A percentile compares a stretch with the other conserved stretches of the same genome.
These are phyloP conservation scores for Bruguiera sexangula DNA, from an alignment of 345 rosid species.

Conservation along the genomic window DNA sequence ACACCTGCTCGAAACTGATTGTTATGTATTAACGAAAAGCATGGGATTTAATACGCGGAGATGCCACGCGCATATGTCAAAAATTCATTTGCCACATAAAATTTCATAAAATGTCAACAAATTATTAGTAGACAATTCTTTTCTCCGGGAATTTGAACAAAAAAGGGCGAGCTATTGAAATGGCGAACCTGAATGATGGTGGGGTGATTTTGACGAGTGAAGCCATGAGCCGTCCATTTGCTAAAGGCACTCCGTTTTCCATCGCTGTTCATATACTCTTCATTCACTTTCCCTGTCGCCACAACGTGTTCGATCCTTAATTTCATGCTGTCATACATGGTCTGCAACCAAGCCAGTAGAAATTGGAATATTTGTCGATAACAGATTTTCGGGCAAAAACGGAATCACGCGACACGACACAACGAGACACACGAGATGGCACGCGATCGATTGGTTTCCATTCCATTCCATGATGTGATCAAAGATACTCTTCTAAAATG, in stretches of 20 bases:
- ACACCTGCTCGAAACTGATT: constrained; percentile 27
- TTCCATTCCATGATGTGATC: too few relatives aligned
- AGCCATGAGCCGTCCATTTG: constrained; percentile 46
- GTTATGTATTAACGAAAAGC: too few relatives aligned
- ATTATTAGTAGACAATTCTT: too few relatives aligned
- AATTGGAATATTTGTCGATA: background rate
- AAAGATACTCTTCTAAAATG: too few relatives aligned
- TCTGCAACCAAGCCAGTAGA: constrained; percentile 22
- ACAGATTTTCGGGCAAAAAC: background rate
- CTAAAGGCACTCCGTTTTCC: constrained; percentile 30
- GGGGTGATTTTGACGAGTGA: constrained; percentile 61
- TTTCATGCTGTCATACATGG: constrained; percentile 60
- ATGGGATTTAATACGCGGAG: too few relatives aligned
- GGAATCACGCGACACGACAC: background rate
- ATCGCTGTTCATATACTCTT: constrained; percentile 23
- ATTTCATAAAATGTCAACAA: too few relatives aligned
- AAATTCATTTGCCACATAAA: too few relatives aligned
- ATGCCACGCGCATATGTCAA: too few relatives aligned
- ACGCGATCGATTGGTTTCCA: too few relatives aligned
- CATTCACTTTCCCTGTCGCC: constrained; percentile 38
- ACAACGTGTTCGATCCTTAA: constrained; percentile 41
- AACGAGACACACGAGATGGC: too few relatives aligned
- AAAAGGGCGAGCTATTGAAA: background rate
- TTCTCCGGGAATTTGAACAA: background rate
- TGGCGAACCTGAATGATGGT: constrained; percentile 52